phyloP scores from a whole-genome alignment of 2,329 filamentous ascomycete species.

The Diplodia mutila region DNA sequence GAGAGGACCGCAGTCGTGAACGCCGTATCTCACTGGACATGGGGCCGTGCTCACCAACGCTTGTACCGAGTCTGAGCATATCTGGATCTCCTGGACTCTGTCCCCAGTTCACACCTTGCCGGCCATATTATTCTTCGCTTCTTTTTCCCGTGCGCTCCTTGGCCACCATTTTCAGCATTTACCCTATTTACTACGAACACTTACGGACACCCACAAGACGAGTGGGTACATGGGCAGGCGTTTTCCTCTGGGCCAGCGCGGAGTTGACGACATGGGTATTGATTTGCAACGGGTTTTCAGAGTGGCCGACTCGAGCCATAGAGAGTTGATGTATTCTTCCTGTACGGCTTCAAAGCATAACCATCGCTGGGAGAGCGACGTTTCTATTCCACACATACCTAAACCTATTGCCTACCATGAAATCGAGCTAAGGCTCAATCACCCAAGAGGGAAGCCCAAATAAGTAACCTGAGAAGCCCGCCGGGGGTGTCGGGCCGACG shows the following conservation, averaged over 20 bases:
- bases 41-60: not conserved
- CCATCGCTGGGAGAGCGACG: not conserved
- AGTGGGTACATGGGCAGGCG: slow-evolving; percentile 23
- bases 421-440: not conserved
- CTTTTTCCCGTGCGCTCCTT: not conserved
- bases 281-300: not conserved
- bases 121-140: not conserved
- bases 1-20: slow-evolving; percentile 31
- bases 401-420: not conserved
- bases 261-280: slow-evolving; percentile 31
- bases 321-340: not conserved
- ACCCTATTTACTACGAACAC: not conserved
- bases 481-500: not conserved
- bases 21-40: not conserved
- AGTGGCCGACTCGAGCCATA: not conserved
- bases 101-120: not conserved
- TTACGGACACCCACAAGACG: not conserved
- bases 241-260: slow-evolving; percentile 31
- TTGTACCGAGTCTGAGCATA: not conserved
- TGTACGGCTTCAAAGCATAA: slow-evolving; percentile 1
- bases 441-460: not conserved
- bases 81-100: not conserved
- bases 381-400: not conserved
- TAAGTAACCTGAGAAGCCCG: not conserved
- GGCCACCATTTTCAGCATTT: not conserved